Conservation (phyloP, 768 basidiomycete species). For the Panus rudis region DNA sequence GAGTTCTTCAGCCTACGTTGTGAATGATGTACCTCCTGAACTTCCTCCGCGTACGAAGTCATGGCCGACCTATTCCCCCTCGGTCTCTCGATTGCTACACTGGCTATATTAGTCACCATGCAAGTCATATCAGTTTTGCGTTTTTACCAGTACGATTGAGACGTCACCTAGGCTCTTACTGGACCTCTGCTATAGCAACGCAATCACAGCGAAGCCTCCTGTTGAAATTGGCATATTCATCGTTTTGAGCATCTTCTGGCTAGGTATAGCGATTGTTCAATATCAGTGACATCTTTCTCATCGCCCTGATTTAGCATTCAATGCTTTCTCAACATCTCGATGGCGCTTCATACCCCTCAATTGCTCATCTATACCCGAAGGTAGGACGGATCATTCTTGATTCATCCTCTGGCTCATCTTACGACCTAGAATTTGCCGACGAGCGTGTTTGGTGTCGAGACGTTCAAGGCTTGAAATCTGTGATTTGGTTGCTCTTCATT, state of each 20-base stretch:
- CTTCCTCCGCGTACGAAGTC: conserved; percentile 26
- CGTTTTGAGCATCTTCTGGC: conserved; percentile 45
- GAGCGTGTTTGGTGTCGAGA: conserved; percentile 47
- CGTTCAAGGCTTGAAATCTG: conserved; percentile 45
- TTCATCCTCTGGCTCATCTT: too few species aligned
- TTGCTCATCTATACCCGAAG: conserved; percentile 42
- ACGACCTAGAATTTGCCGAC: conserved; percentile 32
- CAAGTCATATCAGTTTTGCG: conserved; percentile 25
- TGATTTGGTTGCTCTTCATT: conserved; percentile 55
- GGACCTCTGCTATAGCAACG: conserved; percentile 35
- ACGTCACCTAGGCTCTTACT: conserved; percentile 30
- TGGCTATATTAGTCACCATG: conserved; percentile 37
- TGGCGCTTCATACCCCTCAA: conserved; percentile 43
- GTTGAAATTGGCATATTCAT: conserved; percentile 41
- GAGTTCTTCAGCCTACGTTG: conserved; percentile 14
- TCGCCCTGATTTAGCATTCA: conserved; percentile 39
- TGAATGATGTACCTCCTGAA: not conserved
- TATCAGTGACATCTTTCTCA: too few species aligned
- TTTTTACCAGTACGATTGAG: too few species aligned
- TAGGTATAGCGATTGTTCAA: conserved; percentile 33
- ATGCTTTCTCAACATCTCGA: conserved; percentile 52
- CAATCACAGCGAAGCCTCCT: conserved; percentile 40
- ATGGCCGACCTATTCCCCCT: conserved; percentile 57
- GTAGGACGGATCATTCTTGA: too few species aligned
- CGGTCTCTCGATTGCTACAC: conserved; percentile 46